Percentiles rank a stretch among this genome's conserved stretches.
Conservation (phyloP, 2,329 filamentous ascomycete species). For the Xylaria digitata region DNA sequence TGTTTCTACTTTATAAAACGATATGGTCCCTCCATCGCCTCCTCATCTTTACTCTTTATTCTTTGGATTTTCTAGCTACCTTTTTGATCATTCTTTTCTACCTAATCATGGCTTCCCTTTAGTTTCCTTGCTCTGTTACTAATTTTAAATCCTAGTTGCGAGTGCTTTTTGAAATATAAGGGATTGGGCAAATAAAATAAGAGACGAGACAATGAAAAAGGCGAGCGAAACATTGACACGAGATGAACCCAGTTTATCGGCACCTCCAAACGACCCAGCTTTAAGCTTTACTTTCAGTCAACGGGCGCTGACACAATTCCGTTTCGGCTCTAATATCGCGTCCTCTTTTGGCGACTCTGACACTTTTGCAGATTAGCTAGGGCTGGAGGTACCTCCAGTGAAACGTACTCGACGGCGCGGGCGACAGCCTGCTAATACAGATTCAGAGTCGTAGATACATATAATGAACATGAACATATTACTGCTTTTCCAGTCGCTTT, state of each 20-base stretch:
- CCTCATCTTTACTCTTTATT: too few relatives aligned
- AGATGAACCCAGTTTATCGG: neutral
- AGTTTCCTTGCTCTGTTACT: too few relatives aligned
- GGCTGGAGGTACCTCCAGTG: neutral
- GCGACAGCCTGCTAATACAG: constrained; percentile 5
- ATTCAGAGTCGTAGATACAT: neutral
- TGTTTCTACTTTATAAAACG: too few relatives aligned
- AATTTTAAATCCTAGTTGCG: too few relatives aligned
- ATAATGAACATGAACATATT: neutral
- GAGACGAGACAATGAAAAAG: constrained; percentile 17
- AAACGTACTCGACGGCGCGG: constrained; percentile 10
- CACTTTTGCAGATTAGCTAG: constrained; percentile 8
- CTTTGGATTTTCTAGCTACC: too few relatives aligned
- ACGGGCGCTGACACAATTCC: neutral
- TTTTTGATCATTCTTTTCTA: too few relatives aligned
- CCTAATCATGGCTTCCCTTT: too few relatives aligned
- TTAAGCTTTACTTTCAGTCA: neutral
- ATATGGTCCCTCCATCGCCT: too few relatives aligned
- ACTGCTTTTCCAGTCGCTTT: too few relatives aligned
- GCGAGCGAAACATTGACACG: constrained; percentile 3
- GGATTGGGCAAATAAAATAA: constrained; percentile 11
- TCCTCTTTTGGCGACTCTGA: constrained; percentile 3
- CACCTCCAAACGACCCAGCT: too few relatives aligned
- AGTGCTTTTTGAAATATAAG: constrained; percentile 15
- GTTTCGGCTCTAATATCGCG: neutral